Conservation (phyloP, 2,329 filamentous ascomycete genomes). For the Colletotrichum spaethianum region DNA sequence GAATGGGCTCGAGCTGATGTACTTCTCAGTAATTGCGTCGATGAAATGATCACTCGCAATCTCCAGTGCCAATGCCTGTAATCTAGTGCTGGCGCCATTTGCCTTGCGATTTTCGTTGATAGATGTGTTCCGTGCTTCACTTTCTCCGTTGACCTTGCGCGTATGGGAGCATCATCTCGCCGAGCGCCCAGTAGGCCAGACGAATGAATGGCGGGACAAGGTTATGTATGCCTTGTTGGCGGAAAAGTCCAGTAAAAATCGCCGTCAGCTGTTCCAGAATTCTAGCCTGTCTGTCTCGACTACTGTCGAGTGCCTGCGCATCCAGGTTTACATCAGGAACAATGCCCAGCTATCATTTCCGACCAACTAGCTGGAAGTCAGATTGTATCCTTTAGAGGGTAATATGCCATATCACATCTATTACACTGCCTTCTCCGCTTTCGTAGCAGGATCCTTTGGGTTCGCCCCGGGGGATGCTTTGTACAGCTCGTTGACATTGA, state of each 20-base stretch:
- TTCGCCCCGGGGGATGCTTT: constrained; percentile 46
- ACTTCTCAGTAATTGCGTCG: neutral
- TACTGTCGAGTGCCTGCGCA: neutral
- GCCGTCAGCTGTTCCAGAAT: neutral
- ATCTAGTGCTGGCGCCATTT: neutral
- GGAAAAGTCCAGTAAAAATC: neutral
- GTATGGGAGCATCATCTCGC: neutral
- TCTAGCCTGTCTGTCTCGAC: neutral
- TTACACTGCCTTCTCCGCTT: neutral
- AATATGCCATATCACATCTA: neutral
- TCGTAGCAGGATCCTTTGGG: neutral
- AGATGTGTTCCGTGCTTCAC: no score
- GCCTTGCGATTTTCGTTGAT: neutral
- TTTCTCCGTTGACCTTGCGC: neutral
- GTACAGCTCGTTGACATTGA: constrained; percentile 84
- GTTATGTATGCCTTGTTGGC: neutral
- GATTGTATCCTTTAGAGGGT: neutral
- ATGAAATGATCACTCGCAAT: neutral
- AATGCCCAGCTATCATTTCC: no score
- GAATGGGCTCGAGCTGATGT: neutral
- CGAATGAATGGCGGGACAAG: neutral
- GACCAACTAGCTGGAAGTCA: neutral
- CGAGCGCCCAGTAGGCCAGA: neutral
- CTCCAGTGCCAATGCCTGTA: neutral
- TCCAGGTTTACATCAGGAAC: neutral